Evolutionary conservation across 192 early-diverging fungal species (phyloP).

Genomic region (Coemansia sp.): DNA sequence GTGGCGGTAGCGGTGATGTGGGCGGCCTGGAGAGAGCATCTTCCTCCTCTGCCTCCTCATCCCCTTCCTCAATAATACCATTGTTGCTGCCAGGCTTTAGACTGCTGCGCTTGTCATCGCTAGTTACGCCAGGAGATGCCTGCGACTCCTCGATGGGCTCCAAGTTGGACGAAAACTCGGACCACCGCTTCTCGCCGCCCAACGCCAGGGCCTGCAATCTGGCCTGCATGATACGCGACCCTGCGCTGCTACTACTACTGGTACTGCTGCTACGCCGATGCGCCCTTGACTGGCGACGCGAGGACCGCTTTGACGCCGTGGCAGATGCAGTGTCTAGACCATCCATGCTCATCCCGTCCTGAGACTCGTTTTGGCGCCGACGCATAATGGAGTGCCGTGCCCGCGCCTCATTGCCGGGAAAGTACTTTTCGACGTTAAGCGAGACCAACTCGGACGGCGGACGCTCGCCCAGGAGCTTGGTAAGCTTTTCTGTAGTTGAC

Average conservation of each 20-base stretch:
- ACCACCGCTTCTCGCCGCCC: constrained; percentile 35
- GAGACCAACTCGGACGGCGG: constrained; percentile 94
- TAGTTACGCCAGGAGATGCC: constrained; percentile 17
- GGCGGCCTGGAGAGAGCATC: background rate
- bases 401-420: constrained; percentile 73
- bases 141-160: constrained; percentile 50
- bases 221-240: constrained; percentile 37
- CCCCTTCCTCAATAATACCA: background rate
- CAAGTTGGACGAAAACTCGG: constrained; percentile 34
- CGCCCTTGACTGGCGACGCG: constrained; percentile 34
- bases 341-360: constrained; percentile 23
- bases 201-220: constrained; percentile 30
- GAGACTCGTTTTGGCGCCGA: constrained; percentile 36
- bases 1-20: constrained; percentile 7
- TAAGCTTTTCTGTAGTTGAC: constrained; percentile 59
- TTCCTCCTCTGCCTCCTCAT: constrained; percentile 1
- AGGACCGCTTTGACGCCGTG: constrained; percentile 13
- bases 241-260: constrained; percentile 24
- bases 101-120: background rate
- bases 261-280: constrained; percentile 37
- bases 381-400: constrained; percentile 61
- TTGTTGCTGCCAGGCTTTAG: background rate
- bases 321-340: constrained; percentile 12
- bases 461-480: constrained; percentile 91
- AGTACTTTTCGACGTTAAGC: constrained; percentile 89